Evolutionary conservation across 2,329 filamentous ascomycete species (phyloP).

Genomic region (Nannizzia gypsea): DNA sequence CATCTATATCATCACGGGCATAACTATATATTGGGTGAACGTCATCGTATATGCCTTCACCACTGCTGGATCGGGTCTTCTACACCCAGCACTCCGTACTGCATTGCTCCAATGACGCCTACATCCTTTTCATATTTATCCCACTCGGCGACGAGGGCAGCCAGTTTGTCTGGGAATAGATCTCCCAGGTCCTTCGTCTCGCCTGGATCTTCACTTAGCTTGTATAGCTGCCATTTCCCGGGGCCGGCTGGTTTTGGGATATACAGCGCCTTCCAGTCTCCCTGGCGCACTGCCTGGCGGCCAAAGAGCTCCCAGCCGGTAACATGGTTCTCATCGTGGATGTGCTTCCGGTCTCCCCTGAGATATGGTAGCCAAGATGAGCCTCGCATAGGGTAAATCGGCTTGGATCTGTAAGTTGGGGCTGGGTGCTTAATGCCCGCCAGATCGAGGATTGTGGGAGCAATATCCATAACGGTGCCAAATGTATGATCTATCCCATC

Average conservation of each 20-base stretch:
- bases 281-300: slow-evolving; percentile 43
- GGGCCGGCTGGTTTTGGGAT: slow-evolving; percentile 45
- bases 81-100: slow-evolving; percentile 7
- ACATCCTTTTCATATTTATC: slow-evolving; percentile 49
- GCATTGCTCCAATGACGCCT: slow-evolving; percentile 31
- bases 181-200: slow-evolving; percentile 39
- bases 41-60: neutral
- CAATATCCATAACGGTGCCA: slow-evolving; percentile 43
- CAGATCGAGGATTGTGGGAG: slow-evolving; percentile 36
- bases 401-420: slow-evolving; percentile 40
- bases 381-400: slow-evolving; percentile 43
- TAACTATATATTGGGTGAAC: neutral
- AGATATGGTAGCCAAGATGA: slow-evolving; percentile 34
- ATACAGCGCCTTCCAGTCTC: slow-evolving; percentile 48
- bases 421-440: slow-evolving; percentile 40
- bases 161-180: slow-evolving; percentile 33
- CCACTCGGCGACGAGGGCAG: slow-evolving; percentile 43
- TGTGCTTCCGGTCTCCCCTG: slow-evolving; percentile 23
- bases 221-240: slow-evolving; percentile 48
- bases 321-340: slow-evolving; percentile 43
- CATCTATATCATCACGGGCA: too few relatives aligned
- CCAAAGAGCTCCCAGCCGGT: slow-evolving; percentile 48
- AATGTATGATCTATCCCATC: slow-evolving; percentile 40
- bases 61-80: neutral
- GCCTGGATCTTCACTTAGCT: slow-evolving; percentile 41